Base-by-base conservation (phyloP, 352 stramenopile species). In the Globisporangium abappressorium region DNA sequence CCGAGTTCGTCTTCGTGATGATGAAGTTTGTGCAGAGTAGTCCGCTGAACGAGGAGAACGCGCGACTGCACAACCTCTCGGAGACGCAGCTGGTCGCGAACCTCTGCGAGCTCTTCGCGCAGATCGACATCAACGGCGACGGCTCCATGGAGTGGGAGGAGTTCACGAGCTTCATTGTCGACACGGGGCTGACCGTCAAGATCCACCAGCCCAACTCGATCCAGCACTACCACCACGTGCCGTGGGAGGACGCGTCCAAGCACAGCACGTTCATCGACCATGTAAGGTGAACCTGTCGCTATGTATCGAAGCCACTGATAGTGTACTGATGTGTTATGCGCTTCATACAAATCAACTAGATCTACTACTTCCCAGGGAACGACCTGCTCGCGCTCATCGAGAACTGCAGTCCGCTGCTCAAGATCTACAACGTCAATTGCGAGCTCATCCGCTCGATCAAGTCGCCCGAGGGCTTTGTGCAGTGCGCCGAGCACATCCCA, bases 91-190 rank as follows among this genome's bases (percentile, higher is more conserved):
- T 96, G 22, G 83, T 95, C 9, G 85, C 87, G 7, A 92, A 96
- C 49, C 71, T 97, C 15, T 94, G 84, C 61, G 90, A 97, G 68
- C 84, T 97, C 51, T 97, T 97, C 55, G 90, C 86, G 26, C 88
- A 97, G 71, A 96, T 97, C 61, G 91, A 97, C 71, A 93, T 97
- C 68, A 97, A 97, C 62, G 90, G 87, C 56, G 90, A 97, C 69
- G 90, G 89, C 3, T 91, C 87, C n/a, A 93, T 97, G 86, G 90
- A 97, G 70, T 97, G 90, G 91, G 89, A 97, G 62, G 90, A 97
- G 70, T 97, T 97, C 67, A 97, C 90, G 58, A 91, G 80, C 15
- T 97, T 95, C 74, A 95, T 97, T 63, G 90, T 97, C 34, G 91
- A 97, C 62, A 95, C 85, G 55, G 91, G 88, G 12, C 78, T 94